phyloP scores from a whole-genome alignment of 1,139 yeast genomes.

The Geotrichum siamense region DNA sequence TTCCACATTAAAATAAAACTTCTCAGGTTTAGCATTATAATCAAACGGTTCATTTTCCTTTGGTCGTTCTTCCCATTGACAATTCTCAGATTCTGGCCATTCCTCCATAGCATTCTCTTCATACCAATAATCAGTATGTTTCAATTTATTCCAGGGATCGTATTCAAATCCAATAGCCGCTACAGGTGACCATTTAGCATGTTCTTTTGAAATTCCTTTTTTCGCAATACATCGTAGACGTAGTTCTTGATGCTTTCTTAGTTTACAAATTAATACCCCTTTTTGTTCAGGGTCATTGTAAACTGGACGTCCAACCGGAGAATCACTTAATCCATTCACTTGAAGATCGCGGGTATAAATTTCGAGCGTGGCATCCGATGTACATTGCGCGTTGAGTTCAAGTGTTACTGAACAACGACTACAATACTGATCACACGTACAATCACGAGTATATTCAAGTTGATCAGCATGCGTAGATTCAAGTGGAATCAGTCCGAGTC shows the following conservation, averaged over 20 bases:
- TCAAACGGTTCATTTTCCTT: conserved; percentile 83
- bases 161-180: conserved; percentile 97
- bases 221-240: conserved; percentile 88
- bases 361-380: conserved; percentile 78
- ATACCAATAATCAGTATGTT: conserved; percentile 94
- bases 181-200: conserved; percentile 97
- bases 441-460: conserved; percentile 71
- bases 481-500: conserved; percentile 86
- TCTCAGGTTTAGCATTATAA: conserved; percentile 70
- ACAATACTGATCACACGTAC: conserved; percentile 97
- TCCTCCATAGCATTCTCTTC: conserved; percentile 82
- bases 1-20: conserved; percentile 82
- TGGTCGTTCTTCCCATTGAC: conserved; percentile 96
- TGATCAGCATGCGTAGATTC: conserved; percentile 75
- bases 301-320: conserved; percentile 66
- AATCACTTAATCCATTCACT: conserved; percentile 33
- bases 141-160: conserved; percentile 98
- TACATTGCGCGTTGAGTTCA: conserved; percentile 80
- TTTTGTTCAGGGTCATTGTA: conserved; percentile 64
- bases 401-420: conserved; percentile 88
- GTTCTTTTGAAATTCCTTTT: conserved; percentile 97
- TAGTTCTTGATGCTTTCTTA: conserved; percentile 88
- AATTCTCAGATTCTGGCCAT: conserved; percentile 86
- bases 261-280: conserved; percentile 85
- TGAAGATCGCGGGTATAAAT: conserved; percentile 79